phyloP scores from a whole-genome alignment of 768 basidiomycete species.

The Agrocybe chaxingu region DNA sequence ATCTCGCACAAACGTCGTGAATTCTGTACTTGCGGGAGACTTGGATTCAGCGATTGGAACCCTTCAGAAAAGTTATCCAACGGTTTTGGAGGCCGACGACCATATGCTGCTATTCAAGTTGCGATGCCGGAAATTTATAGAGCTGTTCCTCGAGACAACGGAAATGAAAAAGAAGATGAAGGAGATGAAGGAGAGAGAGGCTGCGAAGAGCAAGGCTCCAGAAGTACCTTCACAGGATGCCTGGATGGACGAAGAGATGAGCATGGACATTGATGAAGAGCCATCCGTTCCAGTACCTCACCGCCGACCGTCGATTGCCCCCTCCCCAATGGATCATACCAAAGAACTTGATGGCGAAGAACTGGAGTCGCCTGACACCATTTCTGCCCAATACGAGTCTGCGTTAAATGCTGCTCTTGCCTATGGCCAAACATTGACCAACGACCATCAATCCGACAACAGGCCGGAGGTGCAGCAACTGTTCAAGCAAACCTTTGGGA shows the following conservation, averaged over 20 bases:
- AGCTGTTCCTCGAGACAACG: constrained; percentile 69
- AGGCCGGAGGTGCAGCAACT: constrained; percentile 63
- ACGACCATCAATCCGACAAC: constrained; percentile 62
- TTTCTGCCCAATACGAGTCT: constrained; percentile 42
- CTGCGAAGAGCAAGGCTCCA: constrained; percentile 12
- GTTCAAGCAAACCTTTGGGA: constrained; percentile 72
- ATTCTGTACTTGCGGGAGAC: constrained; percentile 65
- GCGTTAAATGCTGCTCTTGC: constrained; percentile 63
- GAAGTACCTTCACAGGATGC: constrained; percentile 23
- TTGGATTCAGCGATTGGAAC: constrained; percentile 65
- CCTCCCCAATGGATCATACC: constrained; percentile 2
- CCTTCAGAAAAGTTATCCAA: constrained; percentile 54
- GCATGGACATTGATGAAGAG: constrained; percentile 61
- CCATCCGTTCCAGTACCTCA: constrained; percentile 14
- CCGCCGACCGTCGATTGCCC: constrained; percentile 15
- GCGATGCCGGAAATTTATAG: constrained; percentile 82
- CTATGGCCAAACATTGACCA: constrained; percentile 72
- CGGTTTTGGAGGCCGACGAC: constrained; percentile 62
- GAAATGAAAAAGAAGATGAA: constrained; percentile 66
- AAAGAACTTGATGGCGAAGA: neutral
- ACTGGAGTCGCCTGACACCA: constrained; percentile 11
- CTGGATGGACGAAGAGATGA: constrained; percentile 44
- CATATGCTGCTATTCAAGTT: constrained; percentile 79
- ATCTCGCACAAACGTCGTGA: constrained; percentile 66
- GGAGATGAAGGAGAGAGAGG: constrained; percentile 26